Base-by-base conservation (phyloP, 257 asterid species). In the Haberlea rhodopensis region DNA sequence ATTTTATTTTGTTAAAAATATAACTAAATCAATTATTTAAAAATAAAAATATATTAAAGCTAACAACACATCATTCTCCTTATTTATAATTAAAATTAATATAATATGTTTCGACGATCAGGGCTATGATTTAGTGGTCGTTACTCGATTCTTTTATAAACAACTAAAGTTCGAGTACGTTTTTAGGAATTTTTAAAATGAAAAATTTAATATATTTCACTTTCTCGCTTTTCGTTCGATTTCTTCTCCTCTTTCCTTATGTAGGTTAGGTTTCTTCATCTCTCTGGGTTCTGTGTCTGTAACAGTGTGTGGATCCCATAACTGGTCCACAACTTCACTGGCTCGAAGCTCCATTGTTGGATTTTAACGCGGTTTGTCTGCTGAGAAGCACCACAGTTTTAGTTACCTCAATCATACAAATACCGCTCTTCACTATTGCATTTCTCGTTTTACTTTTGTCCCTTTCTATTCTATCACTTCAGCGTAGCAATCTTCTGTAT, bases 341-440 rank as follows among this genome's bases (percentile, higher is more conserved):
- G 78, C 83, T 77, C 62, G 73, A 68, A 77, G 81, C 76, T 79
- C 75, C 68, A 28, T 76, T 73, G 75, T 72, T 74, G 83, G 73
- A 66, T 82, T 75, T 82, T 82, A 66, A 79, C 76, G 78, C 75
- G 66, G 73, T 65, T 74, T 76, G 82, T 78, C 80, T 73, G 72
- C 73, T 76, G 75, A 68, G 71, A 58, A 74, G 75, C 73, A 58
- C 79, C 77, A 67, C 57, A 58, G 69, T 74, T 73, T 72, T 70
- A 73, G 57, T 66, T 71, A 60, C 70, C 65, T 58, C 58, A 65
- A 79, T 71, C 75, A 62, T 62, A 60, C 67, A 54, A 13, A 46
- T 27, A 62, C 54, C 25, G n/a, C 63, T 52, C 63, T 68, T 72
- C 67, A 29, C 55, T 40, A 6, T 53, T 59, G 48, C 16, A 25